Conservation (phyloP, 106 monocot genomes). For the Allium cepa region DNA sequence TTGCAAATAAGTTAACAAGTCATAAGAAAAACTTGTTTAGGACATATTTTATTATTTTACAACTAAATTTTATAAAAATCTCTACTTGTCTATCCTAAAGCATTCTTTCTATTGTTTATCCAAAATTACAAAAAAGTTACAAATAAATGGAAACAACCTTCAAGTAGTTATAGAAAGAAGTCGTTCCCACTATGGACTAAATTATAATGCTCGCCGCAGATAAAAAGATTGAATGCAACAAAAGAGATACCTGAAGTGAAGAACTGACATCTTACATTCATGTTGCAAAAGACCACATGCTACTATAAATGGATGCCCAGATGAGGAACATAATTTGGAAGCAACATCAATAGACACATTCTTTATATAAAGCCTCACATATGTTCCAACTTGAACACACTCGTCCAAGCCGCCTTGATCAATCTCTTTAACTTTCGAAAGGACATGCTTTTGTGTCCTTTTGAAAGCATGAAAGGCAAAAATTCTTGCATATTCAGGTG, state of each 20-base stretch:
- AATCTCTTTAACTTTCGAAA: constrained; percentile 35
- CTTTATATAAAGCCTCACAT: constrained; percentile 69
- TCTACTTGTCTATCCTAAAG: too few species aligned
- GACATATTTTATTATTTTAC: too few species aligned
- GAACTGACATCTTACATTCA: constrained; percentile 97
- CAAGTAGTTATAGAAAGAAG: too few species aligned
- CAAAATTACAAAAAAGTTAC: too few species aligned
- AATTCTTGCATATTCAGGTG: constrained; percentile 78
- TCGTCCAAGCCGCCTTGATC: constrained; percentile 37
- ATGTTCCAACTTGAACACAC: constrained; percentile 51
- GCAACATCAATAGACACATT: constrained; percentile 63
- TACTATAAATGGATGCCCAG: constrained; percentile 38
- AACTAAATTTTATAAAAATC: too few species aligned
- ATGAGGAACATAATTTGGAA: constrained; percentile 33
- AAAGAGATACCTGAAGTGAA: constrained; percentile 78
- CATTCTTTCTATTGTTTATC: too few species aligned
- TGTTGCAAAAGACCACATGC: constrained; percentile 78
- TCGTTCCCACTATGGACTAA: too few species aligned
- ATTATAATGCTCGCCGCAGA: too few species aligned
- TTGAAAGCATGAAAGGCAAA: constrained; percentile 89
- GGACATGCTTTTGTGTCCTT: constrained; percentile 77
- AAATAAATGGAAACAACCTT: too few species aligned
- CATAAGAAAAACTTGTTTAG: too few species aligned
- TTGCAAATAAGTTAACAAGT: too few species aligned
- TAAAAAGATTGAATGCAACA: not conserved